These are phyloP conservation scores for Calycina herbarum DNA, from an alignment of 2,329 filamentous ascomycete genomes.

Conservation along the genomic window DNA sequence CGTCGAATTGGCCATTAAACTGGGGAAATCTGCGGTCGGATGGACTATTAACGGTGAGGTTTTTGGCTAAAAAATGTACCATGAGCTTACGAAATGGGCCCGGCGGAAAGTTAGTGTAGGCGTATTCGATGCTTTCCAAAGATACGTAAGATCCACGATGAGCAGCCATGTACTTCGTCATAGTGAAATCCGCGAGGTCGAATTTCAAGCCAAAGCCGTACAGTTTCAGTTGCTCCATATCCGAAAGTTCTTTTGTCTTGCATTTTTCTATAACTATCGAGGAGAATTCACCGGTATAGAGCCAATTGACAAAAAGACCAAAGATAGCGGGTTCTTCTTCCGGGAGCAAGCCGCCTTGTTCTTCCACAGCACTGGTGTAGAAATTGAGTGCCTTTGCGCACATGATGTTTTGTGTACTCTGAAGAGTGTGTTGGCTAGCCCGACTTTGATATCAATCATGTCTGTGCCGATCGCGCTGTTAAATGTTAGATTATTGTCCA, in stretches of 20 bases:
- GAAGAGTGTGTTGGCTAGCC: not conserved
- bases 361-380: conserved; percentile 18
- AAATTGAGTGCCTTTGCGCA: conserved; percentile 19
- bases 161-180: too few species aligned
- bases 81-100: too few species aligned
- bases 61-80: too few species aligned
- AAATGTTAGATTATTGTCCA: not conserved
- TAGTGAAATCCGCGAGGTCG: too few species aligned
- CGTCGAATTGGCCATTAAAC: not conserved
- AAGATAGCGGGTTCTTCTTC: not conserved
- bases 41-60: too few species aligned
- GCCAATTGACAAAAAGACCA: conserved; percentile 7
- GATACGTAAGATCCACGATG: too few species aligned
- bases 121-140: too few species aligned
- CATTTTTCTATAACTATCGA: too few species aligned
- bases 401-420: conserved; percentile 22
- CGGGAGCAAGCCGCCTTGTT: not conserved
- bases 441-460: conserved; percentile 6
- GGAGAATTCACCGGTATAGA: not conserved
- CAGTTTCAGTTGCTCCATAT: too few species aligned
- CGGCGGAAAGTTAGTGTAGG: too few species aligned
- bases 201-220: too few species aligned
- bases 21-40: not conserved
- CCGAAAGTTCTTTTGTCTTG: too few species aligned
- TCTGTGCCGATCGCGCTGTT: not conserved